Evolutionary conservation across 805 yeast genomes (phyloP), one percentile per base, ranked within the genome.

Genomic region (Sugiyamaella boreocaroliniensis): DNA sequence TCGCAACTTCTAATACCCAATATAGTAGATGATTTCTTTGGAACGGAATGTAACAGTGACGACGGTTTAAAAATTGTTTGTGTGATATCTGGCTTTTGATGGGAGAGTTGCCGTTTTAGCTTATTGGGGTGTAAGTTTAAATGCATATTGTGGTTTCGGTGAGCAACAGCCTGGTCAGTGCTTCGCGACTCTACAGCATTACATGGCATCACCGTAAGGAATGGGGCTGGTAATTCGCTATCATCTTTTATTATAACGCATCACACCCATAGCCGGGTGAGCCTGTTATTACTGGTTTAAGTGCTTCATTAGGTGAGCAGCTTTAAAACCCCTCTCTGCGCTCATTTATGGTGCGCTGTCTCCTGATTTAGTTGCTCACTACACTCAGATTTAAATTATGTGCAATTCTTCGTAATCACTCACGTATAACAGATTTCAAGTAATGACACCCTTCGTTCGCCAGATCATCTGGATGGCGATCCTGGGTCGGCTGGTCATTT

Each of bases 401-500:
- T 42, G 44, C 14, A 42, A 14, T 42, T 18, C 26, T 20, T 22
- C 14, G 26, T 18, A 14, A 40, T 6, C 14, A 11, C 11, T 11
- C 26, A 7, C 19, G 22, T 3, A 22, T 18, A 5, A 18, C 26
- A 42, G 12, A 20, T 18, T 42, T 22, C 16, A 20, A 42, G 12
- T 42, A 32, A 32, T 32, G 37, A 14, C n/a, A 32, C 4, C 37
- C n/a, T 9, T 9, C 37, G 4, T 32, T 4, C 37, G 37, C n/a
- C 37, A 11, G n/a, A 42, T 42, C 10, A 14, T 11, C n/a, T 11
- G 2, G 26, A 18, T 18, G 10, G 19, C 19, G 44, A 7, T 18
- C 15, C 26, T 42, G 11, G 44, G n/a, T 7, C 20, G 14, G 14
- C 11, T 18, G 44, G n/a, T 18, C 22, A 16, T 18, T 7, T 63